phyloP scores from a whole-genome alignment of 2,329 filamentous ascomycete species.

The Coniochaeta sp. region DNA sequence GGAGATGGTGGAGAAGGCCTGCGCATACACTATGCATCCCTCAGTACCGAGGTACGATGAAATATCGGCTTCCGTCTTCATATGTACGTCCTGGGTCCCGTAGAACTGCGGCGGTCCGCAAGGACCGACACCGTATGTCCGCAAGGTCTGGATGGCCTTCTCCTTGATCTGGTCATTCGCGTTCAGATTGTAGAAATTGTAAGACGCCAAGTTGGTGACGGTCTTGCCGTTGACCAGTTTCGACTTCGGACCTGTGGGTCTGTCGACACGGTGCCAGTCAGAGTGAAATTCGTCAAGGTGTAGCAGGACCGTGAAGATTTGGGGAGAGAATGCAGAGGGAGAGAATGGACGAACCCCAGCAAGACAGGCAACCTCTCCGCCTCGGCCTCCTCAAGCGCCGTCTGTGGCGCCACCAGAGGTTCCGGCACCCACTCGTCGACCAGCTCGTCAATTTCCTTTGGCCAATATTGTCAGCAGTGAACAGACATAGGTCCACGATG shows the following conservation, averaged over 20 bases:
- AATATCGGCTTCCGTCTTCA: constrained; percentile 93
- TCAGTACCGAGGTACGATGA: constrained; percentile 82
- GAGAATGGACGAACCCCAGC: constrained; percentile 58
- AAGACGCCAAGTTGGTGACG: constrained; percentile 87
- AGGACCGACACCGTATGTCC: constrained; percentile 92
- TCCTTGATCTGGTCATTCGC: constrained; percentile 88
- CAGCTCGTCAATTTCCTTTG: constrained; percentile 83
- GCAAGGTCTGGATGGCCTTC: constrained; percentile 87
- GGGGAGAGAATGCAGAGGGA: background rate
- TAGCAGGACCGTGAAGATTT: background rate
- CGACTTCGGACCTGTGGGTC: constrained; percentile 81
- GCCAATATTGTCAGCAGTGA: background rate
- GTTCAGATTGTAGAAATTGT: constrained; percentile 98
- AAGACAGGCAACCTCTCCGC: constrained; percentile 82
- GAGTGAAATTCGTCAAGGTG: background rate
- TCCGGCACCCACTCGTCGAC: constrained; percentile 96
- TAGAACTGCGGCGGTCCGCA: constrained; percentile 98
- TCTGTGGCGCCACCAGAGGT: constrained; percentile 71
- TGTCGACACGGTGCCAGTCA: constrained; percentile 25
- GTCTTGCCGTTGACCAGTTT: constrained; percentile 85
- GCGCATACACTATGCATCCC: constrained; percentile 89
- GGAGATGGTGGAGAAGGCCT: constrained; percentile 94
- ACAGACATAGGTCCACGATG: background rate
- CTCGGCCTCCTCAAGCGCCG: constrained; percentile 69
- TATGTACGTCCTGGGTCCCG: constrained; percentile 95